phyloP scores from a whole-genome alignment of 2,329 filamentous ascomycete genomes.

The Nannizziopsis arthrosporioides region DNA sequence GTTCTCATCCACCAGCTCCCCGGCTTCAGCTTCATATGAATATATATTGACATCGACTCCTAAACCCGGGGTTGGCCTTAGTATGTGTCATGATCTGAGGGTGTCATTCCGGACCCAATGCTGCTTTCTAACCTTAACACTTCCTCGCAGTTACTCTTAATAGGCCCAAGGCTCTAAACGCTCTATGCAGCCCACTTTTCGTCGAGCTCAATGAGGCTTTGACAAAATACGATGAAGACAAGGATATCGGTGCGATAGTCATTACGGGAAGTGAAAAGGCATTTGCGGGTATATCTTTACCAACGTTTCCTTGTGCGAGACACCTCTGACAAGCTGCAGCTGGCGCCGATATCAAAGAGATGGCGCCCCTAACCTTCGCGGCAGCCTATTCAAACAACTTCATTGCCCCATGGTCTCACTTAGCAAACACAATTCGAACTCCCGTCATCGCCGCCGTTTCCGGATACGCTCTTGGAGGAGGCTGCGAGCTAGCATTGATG shows the following conservation, averaged over 20 bases:
- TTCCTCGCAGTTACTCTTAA: conserved; percentile 64
- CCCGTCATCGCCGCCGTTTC: conserved; percentile 90
- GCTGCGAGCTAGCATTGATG: conserved; percentile 97
- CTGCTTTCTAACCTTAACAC: neutral
- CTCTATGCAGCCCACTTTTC: conserved; percentile 82
- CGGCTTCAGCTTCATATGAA: conserved; percentile 50
- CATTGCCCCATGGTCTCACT: conserved; percentile 85
- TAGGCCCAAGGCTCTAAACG: conserved; percentile 91
- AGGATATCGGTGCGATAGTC: conserved; percentile 62
- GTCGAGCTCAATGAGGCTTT: conserved; percentile 75
- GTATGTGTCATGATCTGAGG: conserved; percentile 39
- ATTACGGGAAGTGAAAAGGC: conserved; percentile 82
- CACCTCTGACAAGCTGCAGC: conserved; percentile 36
- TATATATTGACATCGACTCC: conserved; percentile 72
- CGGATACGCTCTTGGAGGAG: conserved; percentile 85
- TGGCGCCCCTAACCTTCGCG: conserved; percentile 83
- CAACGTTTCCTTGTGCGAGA: neutral
- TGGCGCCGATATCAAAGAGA: conserved; percentile 97
- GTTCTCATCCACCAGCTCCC: conserved; percentile 29
- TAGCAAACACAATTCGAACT: conserved; percentile 77
- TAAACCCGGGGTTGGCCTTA: conserved; percentile 78
- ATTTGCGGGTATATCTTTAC: conserved; percentile 51
- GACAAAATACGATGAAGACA: conserved; percentile 54
- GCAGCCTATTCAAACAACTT: conserved; percentile 81
- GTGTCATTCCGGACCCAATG: conserved; percentile 9